Percentiles rank a stretch among this genome's conserved stretches.
phyloP scores from a whole-genome alignment of 108 stramenopile species.

The Hondaea fermentalgiana region DNA sequence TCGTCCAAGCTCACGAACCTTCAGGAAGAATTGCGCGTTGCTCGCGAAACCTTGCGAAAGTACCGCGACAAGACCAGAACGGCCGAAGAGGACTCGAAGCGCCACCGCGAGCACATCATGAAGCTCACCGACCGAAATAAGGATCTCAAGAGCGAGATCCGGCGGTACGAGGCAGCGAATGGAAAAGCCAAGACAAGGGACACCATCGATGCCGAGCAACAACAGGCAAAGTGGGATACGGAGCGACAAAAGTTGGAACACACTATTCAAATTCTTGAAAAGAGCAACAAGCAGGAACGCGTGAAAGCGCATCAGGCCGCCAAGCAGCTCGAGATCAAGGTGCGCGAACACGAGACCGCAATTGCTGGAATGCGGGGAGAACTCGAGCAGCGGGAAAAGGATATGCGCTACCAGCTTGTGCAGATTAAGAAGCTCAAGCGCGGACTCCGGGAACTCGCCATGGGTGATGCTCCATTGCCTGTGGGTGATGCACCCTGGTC shows the following conservation, averaged over 20 bases:
- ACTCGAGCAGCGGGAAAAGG: background rate
- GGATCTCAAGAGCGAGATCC: background rate
- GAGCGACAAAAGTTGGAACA: background rate
- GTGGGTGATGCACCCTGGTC: background rate
- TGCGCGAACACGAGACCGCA: background rate
- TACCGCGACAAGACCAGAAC: background rate
- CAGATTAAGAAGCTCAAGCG: slow-evolving; percentile 12
- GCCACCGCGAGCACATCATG: slow-evolving; percentile 11
- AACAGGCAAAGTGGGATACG: background rate
- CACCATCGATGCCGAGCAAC: background rate
- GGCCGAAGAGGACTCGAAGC: background rate
- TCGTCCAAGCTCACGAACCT: background rate
- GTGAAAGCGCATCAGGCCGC: background rate
- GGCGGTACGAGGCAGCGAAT: background rate
- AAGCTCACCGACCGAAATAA: background rate
- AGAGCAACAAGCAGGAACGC: slow-evolving; percentile 5
- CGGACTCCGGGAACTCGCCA: background rate
- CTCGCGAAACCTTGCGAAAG: background rate
- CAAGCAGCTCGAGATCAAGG: background rate
- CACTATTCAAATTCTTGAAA: background rate
- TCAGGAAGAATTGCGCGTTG: background rate
- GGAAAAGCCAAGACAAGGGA: background rate
- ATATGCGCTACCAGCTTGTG: background rate
- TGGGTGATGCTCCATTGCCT: background rate
- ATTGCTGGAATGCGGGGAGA: background rate